Evolutionary conservation across 2,329 filamentous ascomycete species (phyloP), one percentile per base, ranked within the genome.

Genomic region (Meredithiella fracta): DNA sequence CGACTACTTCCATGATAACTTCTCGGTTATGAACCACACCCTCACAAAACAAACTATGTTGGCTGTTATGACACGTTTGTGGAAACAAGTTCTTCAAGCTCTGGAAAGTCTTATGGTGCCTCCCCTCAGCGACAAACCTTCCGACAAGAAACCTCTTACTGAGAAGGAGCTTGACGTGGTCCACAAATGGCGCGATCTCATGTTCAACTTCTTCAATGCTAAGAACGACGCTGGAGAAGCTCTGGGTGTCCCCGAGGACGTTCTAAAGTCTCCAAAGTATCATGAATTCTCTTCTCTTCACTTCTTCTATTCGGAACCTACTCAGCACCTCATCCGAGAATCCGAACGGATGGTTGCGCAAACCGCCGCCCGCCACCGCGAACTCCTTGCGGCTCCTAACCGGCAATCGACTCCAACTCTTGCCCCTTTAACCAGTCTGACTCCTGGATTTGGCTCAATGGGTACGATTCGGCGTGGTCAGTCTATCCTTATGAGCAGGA

Each of bases 1-100:
- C 66, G 79, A 82, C 55, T 98, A 98, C 67, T 98, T 98, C 66
- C 87, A 98, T 66, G 91, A 96, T 66, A 98, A 98, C 65, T 98
- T 98, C 68, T 88, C 89, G 58, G 95, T 97, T 62, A 95, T 98
- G 90, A 96, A 97, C 70, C 82, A 92, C 68, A 96, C 91, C 0
- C 73, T 98, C 57, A 97, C 92, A 1, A 85, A 89, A 58, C 83
- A 88, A 57, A 94, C 92, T n/a, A 96, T 98, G 91, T 82, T 90
- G 63, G 90, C 92, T 66, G 92, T 98, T 63, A 98, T 98, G 92
- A 94, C 89, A 22, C 82, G 92, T 47, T 72, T 98, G 4, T 98
- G 92, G 92, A 98, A 98, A 69, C 92, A 98, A 67, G 90, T 95
- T 0, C 75, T 98, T 15, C 82, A 90, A 62, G 94, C 91, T 0